Base-by-base conservation (phyloP, 768 basidiomycete species). In the Rhizopogon vulgaris region DNA sequence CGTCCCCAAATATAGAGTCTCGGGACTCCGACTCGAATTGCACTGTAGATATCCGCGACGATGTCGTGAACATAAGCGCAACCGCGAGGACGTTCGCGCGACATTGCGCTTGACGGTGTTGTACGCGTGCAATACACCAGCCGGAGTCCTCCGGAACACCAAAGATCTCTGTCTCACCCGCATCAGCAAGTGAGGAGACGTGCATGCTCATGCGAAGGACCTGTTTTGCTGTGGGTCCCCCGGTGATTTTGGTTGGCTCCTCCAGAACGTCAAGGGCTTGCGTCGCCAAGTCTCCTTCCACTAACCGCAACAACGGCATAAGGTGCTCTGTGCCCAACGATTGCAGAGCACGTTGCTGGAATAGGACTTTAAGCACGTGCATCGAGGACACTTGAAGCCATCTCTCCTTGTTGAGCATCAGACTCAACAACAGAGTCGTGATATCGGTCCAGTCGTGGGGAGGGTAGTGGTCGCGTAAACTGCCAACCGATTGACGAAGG, bases 201-300 rank as follows among this genome's bases (percentile, higher is more conserved):
- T 87, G 84, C 81, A 94, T 85, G 67, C 92, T 93, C 90, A 94
- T 92, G 6, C 90, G 82, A 22, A 94, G 74, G n/a, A 94, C 88
- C 58, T 91, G 87, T 53, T 87, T 87, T 1, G 90, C 89, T 0
- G 85, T 78, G 42, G 82, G 83, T 22, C 88, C 86, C 39, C 84
- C 82, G 1, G 82, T 82, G 70, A 93, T 85, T 17, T 78, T 80
- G 68, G 90, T 82, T 0, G 93, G 93, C 59, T 94, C 88, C 60
- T 96, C 93, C 6, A 97, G 77, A n/a, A 97, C 91, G 43, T 94
- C 94, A 42, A 97, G 76, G 1, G 93, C 94, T 55, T 89, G 82
- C 7, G 84, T 69, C 9, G 94, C 86, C 32, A 93, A 78, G 56
- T 94, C 88, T 2, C 90, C 90, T 58, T 89, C 86, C n/a, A 96